phyloP scores from a whole-genome alignment of 169 alveolate species.

The Cryptosporidium parvum region DNA sequence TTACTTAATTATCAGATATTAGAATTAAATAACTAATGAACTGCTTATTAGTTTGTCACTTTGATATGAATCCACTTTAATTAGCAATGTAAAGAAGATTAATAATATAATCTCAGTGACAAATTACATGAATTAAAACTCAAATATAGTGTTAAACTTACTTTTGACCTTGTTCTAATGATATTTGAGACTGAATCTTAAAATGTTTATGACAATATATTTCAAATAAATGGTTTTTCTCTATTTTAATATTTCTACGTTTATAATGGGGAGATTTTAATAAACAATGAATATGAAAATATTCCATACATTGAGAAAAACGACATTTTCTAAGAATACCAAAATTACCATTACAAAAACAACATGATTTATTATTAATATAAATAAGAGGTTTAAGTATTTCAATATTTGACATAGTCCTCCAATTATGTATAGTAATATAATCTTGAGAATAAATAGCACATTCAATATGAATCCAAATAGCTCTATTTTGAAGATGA shows the following conservation, averaged over 20 bases:
- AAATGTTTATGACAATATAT: background rate
- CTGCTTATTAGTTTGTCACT: slow-evolving; percentile 32
- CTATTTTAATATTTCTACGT: slow-evolving; percentile 2
- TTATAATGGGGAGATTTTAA: background rate
- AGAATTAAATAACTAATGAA: slow-evolving; percentile 74
- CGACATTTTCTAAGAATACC: slow-evolving; percentile 26
- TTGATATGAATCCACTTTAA: background rate
- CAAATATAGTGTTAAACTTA: slow-evolving; percentile 12
- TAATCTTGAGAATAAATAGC: slow-evolving; percentile 59
- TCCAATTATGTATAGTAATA: slow-evolving; percentile 30
- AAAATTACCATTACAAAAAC: background rate
- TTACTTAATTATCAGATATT: slow-evolving; percentile 12
- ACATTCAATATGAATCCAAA: slow-evolving; percentile 74
- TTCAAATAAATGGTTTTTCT: background rate
- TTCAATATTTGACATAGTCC: slow-evolving; percentile 37
- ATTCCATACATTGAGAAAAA: background rate
- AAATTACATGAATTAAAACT: background rate
- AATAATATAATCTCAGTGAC: background rate
- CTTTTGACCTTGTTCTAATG: slow-evolving; percentile 1
- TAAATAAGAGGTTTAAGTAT: slow-evolving; percentile 13
- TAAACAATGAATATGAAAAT: slow-evolving; percentile 41
- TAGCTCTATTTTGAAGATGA: slow-evolving; percentile 10
- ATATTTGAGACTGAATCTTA: background rate
- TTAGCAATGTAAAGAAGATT: background rate
- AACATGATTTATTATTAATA: background rate